Evolutionary conservation across 148 eudicot genomes (phyloP), one percentile per base, ranked within the genome.

Genomic region (Diospyros kaki): DNA sequence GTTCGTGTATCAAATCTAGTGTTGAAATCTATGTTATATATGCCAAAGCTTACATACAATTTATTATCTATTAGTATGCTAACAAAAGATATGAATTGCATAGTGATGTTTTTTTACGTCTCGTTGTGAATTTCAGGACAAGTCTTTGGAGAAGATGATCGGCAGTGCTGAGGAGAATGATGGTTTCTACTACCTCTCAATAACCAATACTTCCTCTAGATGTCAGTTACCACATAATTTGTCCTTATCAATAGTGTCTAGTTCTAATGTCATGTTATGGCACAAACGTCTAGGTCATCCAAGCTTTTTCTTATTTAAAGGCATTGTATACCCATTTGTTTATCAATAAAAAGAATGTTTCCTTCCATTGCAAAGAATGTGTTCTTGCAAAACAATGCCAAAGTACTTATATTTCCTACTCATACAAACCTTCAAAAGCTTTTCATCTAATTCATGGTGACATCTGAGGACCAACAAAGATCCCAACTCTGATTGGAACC

Each of bases 251-350:
- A 17, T 15, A 7, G 39, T 68, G 15, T 38, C 4, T 41, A 69
- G 73, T 69, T 48, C 52, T 8, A 42, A 18, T 9, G 60, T 71
- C 51, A 71, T 71, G 74, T 58, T 71, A 41, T 71, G 64, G 74
- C 63, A 71, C 42, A 55, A 0, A 55, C 50, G 64, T 48, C 74
- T 71, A 39, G 64, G 74, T 11, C 74, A 71, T 71, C 64, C 74
- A 41, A 55, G 38, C 12, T 71, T 71, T 28, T n/a, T 3, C 10
- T 0, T 71, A 71, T 12, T 3, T 70, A 3, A 64, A 71, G 41
- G 56, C 42, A 5, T 58, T 71, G 63, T 71, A 55, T 56, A 64
- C 64, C 6, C 11, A n/a, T 40, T 71, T 58, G 3, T 55, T 71
- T 5, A 71, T 71, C 38, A 55, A 71, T 43, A 54, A 58, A 55